Conservation (phyloP, 495 filamentous ascomycete genomes). For the Letharia columbiana region DNA sequence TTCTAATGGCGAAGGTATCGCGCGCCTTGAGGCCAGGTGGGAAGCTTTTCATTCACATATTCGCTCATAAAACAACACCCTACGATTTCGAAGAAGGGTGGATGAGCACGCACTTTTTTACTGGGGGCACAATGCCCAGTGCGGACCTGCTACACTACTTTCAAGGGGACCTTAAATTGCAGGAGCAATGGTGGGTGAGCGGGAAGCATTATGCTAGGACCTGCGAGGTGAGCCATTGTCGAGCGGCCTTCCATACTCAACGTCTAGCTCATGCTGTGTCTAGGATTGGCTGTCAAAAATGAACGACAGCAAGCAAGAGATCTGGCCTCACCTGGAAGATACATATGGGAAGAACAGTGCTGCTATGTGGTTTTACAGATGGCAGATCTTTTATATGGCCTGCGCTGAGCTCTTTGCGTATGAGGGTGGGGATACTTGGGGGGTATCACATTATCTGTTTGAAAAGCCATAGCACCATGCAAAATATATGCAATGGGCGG, state of each 20-base stretch:
- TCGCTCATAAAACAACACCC: slow-evolving; percentile 49
- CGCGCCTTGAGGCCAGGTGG: slow-evolving; percentile 48
- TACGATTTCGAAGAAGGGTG: slow-evolving; percentile 63
- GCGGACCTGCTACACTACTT: slow-evolving; percentile 58
- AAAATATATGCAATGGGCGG: background rate
- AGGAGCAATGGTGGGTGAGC: slow-evolving; percentile 57
- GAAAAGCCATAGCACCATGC: slow-evolving; percentile 34
- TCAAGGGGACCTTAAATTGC: slow-evolving; percentile 49
- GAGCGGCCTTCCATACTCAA: background rate
- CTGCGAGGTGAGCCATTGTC: slow-evolving; percentile 43
- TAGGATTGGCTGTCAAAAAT: slow-evolving; percentile 52
- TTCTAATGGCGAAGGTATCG: slow-evolving; percentile 51
- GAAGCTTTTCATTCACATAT: slow-evolving; percentile 58
- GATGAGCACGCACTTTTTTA: slow-evolving; percentile 64
- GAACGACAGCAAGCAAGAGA: slow-evolving; percentile 42
- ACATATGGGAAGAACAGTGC: slow-evolving; percentile 50
- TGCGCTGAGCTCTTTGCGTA: slow-evolving; percentile 58
- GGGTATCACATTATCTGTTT: slow-evolving; percentile 55
- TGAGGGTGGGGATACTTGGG: slow-evolving; percentile 54
- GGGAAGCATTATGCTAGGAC: slow-evolving; percentile 58
- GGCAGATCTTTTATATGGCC: slow-evolving; percentile 62
- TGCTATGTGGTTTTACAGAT: slow-evolving; percentile 52
- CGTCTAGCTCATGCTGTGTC: slow-evolving; percentile 20
- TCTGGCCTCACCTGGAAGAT: slow-evolving; percentile 51
- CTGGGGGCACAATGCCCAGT: slow-evolving; percentile 59